phyloP scores from a whole-genome alignment of 2,329 filamentous ascomycete species.

The Escovopsis sp. region DNA sequence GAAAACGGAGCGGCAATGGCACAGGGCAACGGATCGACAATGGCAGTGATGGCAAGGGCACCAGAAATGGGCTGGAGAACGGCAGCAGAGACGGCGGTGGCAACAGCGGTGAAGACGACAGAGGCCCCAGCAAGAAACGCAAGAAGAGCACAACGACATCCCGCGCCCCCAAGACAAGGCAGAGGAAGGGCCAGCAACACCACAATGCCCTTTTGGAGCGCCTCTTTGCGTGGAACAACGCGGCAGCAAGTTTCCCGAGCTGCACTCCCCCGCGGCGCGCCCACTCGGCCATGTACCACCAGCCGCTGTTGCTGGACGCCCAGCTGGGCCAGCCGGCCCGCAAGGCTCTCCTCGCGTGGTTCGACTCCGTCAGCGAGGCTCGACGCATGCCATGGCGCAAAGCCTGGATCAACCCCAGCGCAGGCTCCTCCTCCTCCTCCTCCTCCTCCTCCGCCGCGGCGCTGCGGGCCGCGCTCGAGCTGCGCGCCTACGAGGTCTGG shows the following conservation, averaged over 20 bases:
- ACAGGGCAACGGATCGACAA: too few species aligned
- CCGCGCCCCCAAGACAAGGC: neutral
- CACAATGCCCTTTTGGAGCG: neutral
- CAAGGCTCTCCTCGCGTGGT: slow-evolving; percentile 32
- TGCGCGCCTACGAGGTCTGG: slow-evolving; percentile 49
- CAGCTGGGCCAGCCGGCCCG: slow-evolving; percentile 17
- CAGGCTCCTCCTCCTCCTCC: slow-evolving; percentile 10
- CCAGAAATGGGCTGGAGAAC: too few species aligned
- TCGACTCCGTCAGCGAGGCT: slow-evolving; percentile 27
- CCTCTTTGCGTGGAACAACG: slow-evolving; percentile 4
- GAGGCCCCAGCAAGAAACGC: slow-evolving; percentile 1
- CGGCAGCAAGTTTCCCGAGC: neutral
- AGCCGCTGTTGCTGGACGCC: slow-evolving; percentile 30
- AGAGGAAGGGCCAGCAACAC: neutral
- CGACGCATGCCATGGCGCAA: slow-evolving; percentile 47
- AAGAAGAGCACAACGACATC: slow-evolving; percentile 1
- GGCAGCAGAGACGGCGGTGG: too few species aligned
- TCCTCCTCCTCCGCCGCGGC: slow-evolving; percentile 13
- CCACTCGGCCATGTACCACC: slow-evolving; percentile 26
- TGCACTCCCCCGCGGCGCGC: slow-evolving; percentile 7
- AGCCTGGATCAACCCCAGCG: slow-evolving; percentile 33
- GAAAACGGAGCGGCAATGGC: too few species aligned
- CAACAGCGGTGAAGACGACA: too few species aligned
- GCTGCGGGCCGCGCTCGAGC: slow-evolving; percentile 29
- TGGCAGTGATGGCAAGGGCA: too few species aligned